Base-by-base conservation (phyloP, 768 basidiomycete genomes). In the Solioccasus polychromus region DNA sequence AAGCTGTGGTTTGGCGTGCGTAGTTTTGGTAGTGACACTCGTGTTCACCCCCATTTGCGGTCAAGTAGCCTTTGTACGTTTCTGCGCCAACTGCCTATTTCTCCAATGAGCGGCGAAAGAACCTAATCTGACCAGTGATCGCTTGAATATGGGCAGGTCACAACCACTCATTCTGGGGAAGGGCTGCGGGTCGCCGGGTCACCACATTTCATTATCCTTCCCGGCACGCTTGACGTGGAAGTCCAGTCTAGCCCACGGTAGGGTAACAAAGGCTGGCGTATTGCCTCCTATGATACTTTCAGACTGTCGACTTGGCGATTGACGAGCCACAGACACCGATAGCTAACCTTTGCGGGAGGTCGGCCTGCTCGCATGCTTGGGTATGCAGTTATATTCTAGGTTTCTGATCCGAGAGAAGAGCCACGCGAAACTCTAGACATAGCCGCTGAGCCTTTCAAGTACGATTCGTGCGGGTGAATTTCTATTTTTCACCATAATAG, bases 291-390 rank as follows among this genome's bases (percentile, higher is more conserved):
- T 19, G 37, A 58, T 48, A 36, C 35, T 44, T 50, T 52, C 22
- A 25, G 47, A 34, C 34, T 36, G 60, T 60, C 53, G 60, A 56
- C 59, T 53, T 60, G 60, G 50, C 53, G 43, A 60, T 59, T 54
- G 45, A 56, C 51, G 56, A 45, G 47, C 55, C 56, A 55, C 52
- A 48, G 52, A 58, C 52, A 55, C 60, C 47, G 18, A 37, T 47
- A 25, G 50, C 46, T 47, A 59, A 56, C 39, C 32, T 42, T 11
- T 30, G 42, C 35, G 44, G 32, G 50, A 41, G 36, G 18, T 25
- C 35, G 32, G 24, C 20, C 12, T 30, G 35, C 22, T 47, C 41
- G 45, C 44, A 51, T 51, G 44, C 44, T 39, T 10, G 35, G n/a
- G n/a, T n/a, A n/a, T n/a, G n/a, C n/a, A 40, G 47, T 31, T 42